Percentiles rank a stretch among this genome's conserved stretches.
Conservation (phyloP, 768 basidiomycete species). For the Tubosaeta sp. region DNA sequence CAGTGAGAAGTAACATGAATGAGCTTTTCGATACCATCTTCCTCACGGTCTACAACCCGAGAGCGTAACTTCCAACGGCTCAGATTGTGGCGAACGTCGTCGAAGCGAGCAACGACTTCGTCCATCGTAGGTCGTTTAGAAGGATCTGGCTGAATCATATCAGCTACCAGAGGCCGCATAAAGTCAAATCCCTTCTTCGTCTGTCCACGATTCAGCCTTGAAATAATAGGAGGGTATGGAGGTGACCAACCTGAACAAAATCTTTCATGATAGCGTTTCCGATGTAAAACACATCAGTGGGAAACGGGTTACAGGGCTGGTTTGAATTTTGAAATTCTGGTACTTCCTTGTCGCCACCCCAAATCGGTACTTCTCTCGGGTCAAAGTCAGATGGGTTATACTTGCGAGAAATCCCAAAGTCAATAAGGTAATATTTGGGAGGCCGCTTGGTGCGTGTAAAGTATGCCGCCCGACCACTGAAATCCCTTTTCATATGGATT, state of each 20-base stretch:
- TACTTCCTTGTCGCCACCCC: slow-evolving; percentile 40
- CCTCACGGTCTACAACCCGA: slow-evolving; percentile 19
- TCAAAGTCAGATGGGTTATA: slow-evolving; percentile 24
- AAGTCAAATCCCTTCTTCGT: slow-evolving; percentile 19
- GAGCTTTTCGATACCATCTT: slow-evolving; percentile 7
- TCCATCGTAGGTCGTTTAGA: slow-evolving; percentile 19
- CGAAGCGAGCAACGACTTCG: slow-evolving; percentile 19
- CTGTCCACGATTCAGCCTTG: not conserved
- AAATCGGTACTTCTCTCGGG: slow-evolving; percentile 27
- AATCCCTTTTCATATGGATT: slow-evolving; percentile 10
- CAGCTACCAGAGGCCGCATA: slow-evolving; percentile 12
- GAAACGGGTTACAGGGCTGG: slow-evolving; percentile 35
- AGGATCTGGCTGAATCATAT: slow-evolving; percentile 24
- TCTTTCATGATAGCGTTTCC: slow-evolving; percentile 35
- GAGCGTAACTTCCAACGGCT: slow-evolving; percentile 23
- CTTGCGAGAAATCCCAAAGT: slow-evolving; percentile 33
- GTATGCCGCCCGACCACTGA: slow-evolving; percentile 15
- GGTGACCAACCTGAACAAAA: slow-evolving; percentile 34
- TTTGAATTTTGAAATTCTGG: slow-evolving; percentile 34
- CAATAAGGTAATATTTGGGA: slow-evolving; percentile 33
- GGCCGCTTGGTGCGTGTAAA: slow-evolving; percentile 29
- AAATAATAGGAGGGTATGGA: not conserved
- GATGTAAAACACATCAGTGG: slow-evolving; percentile 41
- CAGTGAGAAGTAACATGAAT: slow-evolving; percentile 18
- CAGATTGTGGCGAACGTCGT: slow-evolving; percentile 1